These are phyloP conservation scores for Pyrenochaeta sp. DNA, from an alignment of 2,329 filamentous ascomycete species.

Conservation along the genomic window DNA sequence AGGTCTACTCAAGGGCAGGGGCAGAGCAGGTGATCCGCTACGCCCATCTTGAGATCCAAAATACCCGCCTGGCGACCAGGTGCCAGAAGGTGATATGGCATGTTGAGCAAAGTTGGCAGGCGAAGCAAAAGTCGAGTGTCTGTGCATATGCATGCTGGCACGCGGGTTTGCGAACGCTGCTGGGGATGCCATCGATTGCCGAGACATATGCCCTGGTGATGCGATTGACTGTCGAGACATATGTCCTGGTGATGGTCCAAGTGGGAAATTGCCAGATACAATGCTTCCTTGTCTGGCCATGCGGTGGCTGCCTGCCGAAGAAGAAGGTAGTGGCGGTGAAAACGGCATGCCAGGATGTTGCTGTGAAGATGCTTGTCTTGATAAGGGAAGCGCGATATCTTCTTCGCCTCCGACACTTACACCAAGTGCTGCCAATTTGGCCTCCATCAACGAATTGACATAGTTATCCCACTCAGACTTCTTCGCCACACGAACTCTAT, in stretches of 20 bases:
- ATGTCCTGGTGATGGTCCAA: constrained; percentile 63
- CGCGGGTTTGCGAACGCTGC: constrained; percentile 68
- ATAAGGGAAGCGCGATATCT: constrained; percentile 67
- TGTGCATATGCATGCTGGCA: constrained; percentile 67
- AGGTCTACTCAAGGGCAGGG: constrained; percentile 45
- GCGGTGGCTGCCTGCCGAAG: constrained; percentile 78
- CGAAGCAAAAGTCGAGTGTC: constrained; percentile 74
- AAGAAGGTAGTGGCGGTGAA: constrained; percentile 82
- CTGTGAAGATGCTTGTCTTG: constrained; percentile 74
- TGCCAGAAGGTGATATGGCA: constrained; percentile 62
- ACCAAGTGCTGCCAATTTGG: constrained; percentile 89
- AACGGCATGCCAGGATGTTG: constrained; percentile 80
- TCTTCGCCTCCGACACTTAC: constrained; percentile 82
- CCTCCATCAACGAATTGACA: constrained; percentile 83
- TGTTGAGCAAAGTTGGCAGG: constrained; percentile 73
- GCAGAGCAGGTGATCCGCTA: constrained; percentile 54
- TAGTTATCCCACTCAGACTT: constrained; percentile 80
- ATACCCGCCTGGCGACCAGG: constrained; percentile 53
- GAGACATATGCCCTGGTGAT: constrained; percentile 73
- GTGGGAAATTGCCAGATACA: constrained; percentile 67
- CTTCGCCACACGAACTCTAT: constrained; percentile 74
- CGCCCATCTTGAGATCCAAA: constrained; percentile 50
- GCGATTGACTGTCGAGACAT: constrained; percentile 70
- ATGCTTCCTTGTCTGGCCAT: constrained; percentile 63
- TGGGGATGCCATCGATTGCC: constrained; percentile 74